phyloP scores from a whole-genome alignment of 2,329 filamentous ascomycete species.

The Fragosphaeria purpurea region DNA sequence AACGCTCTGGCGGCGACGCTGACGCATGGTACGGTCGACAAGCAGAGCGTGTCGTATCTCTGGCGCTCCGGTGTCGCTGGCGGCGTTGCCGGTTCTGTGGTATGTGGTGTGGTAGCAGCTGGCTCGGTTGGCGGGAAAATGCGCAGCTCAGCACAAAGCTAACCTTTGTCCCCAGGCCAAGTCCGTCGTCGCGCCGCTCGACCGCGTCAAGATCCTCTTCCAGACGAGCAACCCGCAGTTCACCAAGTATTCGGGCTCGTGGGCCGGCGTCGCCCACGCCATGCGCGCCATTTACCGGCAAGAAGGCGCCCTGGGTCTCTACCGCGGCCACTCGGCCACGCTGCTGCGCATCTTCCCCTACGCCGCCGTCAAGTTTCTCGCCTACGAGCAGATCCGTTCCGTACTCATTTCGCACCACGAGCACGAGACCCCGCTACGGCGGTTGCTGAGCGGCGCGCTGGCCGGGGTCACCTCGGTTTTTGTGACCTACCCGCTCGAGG shows the following conservation, averaged over 20 bases:
- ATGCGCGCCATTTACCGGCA: constrained; percentile 72
- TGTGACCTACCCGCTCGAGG: constrained; percentile 89
- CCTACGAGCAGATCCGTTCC: constrained; percentile 90
- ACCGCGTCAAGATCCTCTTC: constrained; percentile 97
- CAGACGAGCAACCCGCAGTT: constrained; percentile 92
- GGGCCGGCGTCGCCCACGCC: constrained; percentile 72
- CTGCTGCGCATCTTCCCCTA: constrained; percentile 93
- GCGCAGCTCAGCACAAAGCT: no score
- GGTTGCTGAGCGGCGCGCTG: constrained; percentile 62
- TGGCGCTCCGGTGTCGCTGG: constrained; percentile 77
- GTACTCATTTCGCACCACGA: constrained; percentile 59
- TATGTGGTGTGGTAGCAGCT: constrained; percentile 30
- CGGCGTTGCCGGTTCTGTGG: constrained; percentile 82
- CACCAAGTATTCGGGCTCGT: constrained; percentile 82
- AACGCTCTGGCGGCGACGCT: constrained; percentile 39
- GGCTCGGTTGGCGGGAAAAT: no score
- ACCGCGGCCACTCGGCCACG: constrained; percentile 89
- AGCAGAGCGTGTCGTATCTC: constrained; percentile 73
- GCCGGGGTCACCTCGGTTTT: constrained; percentile 88
- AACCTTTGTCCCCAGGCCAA: constrained; percentile 55
- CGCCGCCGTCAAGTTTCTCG: constrained; percentile 93
- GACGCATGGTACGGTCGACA: constrained; percentile 44
- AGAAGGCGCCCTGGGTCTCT: constrained; percentile 69
- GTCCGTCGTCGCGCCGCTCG: constrained; percentile 87
- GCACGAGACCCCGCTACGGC: constrained; percentile 70